A percentile compares a stretch with the other conserved stretches of the same genome.
phyloP scores from a whole-genome alignment of 345 rosid genomes.

The Brassica cretica region DNA sequence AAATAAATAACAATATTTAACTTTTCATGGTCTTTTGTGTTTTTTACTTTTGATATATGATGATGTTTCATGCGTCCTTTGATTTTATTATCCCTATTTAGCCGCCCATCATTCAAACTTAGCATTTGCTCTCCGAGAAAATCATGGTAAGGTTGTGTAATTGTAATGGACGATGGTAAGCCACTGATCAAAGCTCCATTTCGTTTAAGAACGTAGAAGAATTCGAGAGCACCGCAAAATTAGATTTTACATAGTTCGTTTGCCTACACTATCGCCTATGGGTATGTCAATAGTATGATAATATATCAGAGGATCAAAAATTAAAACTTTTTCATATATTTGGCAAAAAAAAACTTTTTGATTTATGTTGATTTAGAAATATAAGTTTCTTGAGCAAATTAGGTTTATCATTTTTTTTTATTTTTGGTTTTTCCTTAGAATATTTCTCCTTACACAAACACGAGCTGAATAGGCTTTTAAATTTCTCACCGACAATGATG shows the following conservation, averaged over 20 bases:
- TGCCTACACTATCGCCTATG: not conserved
- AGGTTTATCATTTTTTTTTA: not conserved
- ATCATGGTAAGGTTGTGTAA: not conserved
- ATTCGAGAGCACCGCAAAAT: not conserved
- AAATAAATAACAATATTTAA: slow-evolving; percentile 15
- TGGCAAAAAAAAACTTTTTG: no score
- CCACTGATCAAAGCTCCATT: not conserved
- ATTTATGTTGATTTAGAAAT: not conserved
- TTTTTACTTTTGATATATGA: slow-evolving; percentile 2
- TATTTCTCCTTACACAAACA: not conserved
- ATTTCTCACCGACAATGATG: slow-evolving; percentile 16
- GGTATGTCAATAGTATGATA: not conserved
- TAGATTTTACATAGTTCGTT: not conserved
- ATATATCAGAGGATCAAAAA: not conserved
- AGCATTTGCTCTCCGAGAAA: not conserved
- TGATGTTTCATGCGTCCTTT: slow-evolving; percentile 6
- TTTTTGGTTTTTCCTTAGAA: not conserved
- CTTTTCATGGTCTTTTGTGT: not conserved
- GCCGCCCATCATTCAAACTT: not conserved
- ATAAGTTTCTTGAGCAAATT: not conserved
- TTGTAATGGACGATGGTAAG: not conserved
- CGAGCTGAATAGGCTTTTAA: not conserved
- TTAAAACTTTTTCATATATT: not conserved
- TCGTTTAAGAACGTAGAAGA: not conserved
- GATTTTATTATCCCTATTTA: not conserved